A percentile compares a stretch with the other conserved stretches of the same genome.
These are phyloP conservation scores for Ramaria sp. DNA, from an alignment of 768 basidiomycete genomes.

Conservation along the genomic window DNA sequence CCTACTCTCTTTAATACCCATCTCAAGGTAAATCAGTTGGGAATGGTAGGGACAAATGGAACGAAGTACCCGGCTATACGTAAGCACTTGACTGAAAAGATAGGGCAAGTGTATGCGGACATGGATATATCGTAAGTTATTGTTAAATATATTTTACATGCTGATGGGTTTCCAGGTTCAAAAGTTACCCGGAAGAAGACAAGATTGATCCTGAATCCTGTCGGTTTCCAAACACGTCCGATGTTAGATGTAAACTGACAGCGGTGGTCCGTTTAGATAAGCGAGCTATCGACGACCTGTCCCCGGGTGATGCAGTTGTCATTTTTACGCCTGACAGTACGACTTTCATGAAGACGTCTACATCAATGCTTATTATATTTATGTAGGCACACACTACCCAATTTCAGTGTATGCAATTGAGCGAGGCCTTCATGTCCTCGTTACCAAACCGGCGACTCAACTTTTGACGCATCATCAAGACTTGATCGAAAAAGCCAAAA, in stretches of 20 bases:
- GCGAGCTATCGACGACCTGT: constrained; percentile 63
- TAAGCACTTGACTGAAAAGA: constrained; percentile 71
- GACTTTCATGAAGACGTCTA: constrained; percentile 15
- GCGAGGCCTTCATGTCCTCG: constrained; percentile 75
- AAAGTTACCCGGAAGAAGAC: constrained; percentile 65
- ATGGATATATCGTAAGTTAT: constrained; percentile 67
- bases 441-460: constrained; percentile 91
- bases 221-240: constrained; percentile 27
- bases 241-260: neutral
- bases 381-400: constrained; percentile 66
- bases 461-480: constrained; percentile 73
- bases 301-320: constrained; percentile 79
- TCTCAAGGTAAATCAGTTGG: constrained; percentile 52
- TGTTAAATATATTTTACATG: neutral
- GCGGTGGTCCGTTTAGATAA: constrained; percentile 48
- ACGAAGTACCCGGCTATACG: constrained; percentile 82
- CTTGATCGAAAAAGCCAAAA: constrained; percentile 64
- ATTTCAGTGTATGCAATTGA: constrained; percentile 84
- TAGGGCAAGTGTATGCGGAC: constrained; percentile 74
- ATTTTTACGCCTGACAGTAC: constrained; percentile 88
- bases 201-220: constrained; percentile 72
- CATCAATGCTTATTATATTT: neutral
- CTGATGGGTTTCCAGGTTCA: constrained; percentile 40
- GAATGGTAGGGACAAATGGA: constrained; percentile 87
- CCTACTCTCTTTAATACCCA: constrained; percentile 5